These are phyloP conservation scores for Russula lepida DNA, from an alignment of 768 basidiomycete species.

Conservation along the genomic window DNA sequence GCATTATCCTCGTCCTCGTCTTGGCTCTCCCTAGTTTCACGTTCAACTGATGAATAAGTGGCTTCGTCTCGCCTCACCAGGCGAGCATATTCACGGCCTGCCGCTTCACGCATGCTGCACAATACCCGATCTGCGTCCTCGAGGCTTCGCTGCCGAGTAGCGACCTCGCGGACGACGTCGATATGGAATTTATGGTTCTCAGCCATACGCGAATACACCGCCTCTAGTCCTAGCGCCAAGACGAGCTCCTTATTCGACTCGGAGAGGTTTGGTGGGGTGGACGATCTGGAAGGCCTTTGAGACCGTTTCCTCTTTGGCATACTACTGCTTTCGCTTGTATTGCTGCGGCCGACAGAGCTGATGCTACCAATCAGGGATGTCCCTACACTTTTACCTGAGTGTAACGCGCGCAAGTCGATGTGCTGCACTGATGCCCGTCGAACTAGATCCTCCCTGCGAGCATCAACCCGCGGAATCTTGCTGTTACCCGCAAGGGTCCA, in stretches of 20 bases:
- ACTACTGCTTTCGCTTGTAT: constrained; percentile 2
- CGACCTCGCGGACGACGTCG: constrained; percentile 36
- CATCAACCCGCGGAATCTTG: neutral
- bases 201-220: constrained; percentile 34
- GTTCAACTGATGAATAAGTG: neutral
- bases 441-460: neutral
- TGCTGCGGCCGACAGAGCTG: constrained; percentile 2
- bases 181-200: constrained; percentile 38
- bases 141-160: constrained; percentile 29
- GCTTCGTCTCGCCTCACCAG: neutral
- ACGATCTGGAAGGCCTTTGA: neutral
- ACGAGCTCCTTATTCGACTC: constrained; percentile 21
- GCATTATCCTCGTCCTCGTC: constrained; percentile 8
- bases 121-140: constrained; percentile 33
- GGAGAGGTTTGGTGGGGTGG: constrained; percentile 16
- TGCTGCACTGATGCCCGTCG: constrained; percentile 11
- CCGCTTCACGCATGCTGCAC: constrained; percentile 32
- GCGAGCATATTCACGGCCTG: constrained; percentile 25
- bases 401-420: constrained; percentile 9
- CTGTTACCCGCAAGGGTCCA: neutral
- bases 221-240: constrained; percentile 26
- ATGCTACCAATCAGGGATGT: neutral
- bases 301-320: neutral
- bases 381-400: neutral
- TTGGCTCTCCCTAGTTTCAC: constrained; percentile 13